Evolutionary conservation across 2,329 filamentous ascomycete species (phyloP).

Genomic region (Alternaria solani): DNA sequence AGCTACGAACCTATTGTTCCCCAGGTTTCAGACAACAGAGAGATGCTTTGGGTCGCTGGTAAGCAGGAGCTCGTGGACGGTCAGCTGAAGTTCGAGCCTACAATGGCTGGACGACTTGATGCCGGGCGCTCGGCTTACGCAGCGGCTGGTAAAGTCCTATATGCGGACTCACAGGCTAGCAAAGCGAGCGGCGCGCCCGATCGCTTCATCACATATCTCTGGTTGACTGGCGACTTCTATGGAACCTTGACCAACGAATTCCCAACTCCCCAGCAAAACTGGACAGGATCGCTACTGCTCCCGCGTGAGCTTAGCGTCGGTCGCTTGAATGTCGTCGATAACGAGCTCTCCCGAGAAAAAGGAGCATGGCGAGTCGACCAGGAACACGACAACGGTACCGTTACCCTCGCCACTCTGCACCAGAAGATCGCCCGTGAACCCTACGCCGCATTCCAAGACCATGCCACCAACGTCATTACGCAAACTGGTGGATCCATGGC

Average conservation of each 20-base stretch:
- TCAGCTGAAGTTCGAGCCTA: constrained; percentile 46
- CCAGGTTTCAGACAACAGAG: constrained; percentile 50
- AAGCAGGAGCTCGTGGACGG: constrained; percentile 44
- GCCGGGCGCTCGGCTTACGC: constrained; percentile 56
- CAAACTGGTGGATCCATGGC: constrained; percentile 16
- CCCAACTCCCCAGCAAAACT: constrained; percentile 55
- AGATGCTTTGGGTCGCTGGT: constrained; percentile 56
- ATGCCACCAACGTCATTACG: constrained; percentile 28
- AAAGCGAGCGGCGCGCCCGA: constrained; percentile 52
- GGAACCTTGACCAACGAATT: constrained; percentile 47
- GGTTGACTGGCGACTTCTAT: constrained; percentile 57
- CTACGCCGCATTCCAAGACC: constrained; percentile 41
- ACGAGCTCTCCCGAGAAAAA: constrained; percentile 50
- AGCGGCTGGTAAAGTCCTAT: constrained; percentile 54
- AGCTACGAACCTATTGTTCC: constrained; percentile 51
- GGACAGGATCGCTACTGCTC: constrained; percentile 55
- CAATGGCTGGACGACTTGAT: constrained; percentile 54
- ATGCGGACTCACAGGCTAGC: constrained; percentile 51
- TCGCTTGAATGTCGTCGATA: constrained; percentile 54
- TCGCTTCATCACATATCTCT: constrained; percentile 54
- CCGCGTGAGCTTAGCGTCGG: constrained; percentile 55
- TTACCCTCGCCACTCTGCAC: constrained; percentile 51
- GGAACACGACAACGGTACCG: constrained; percentile 40
- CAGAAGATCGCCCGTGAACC: constrained; percentile 53
- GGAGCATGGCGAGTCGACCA: constrained; percentile 52